phyloP scores from a whole-genome alignment of 2,329 filamentous ascomycete genomes.

The Kalaharituber pfeilii region DNA sequence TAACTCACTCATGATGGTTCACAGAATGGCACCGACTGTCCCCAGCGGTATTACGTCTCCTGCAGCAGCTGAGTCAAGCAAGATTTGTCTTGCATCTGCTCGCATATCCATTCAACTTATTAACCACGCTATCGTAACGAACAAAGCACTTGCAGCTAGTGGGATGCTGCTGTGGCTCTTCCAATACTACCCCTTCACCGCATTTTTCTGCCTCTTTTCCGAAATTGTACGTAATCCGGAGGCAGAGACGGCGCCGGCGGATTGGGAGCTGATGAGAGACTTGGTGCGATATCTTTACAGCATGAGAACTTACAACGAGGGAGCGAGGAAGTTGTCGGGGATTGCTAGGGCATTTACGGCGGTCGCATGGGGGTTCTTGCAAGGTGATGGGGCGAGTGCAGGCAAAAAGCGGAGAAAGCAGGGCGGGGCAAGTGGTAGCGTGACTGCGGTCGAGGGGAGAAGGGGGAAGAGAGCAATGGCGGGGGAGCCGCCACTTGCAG shows the following conservation, averaged over 20 bases:
- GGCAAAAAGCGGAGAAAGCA: neutral
- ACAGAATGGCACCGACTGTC: conserved; percentile 31
- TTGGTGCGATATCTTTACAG: neutral
- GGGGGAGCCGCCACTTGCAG: no score
- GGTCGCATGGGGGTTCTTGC: neutral
- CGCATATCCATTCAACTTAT: conserved; percentile 34
- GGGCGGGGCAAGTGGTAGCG: no score
- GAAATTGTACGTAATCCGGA: conserved; percentile 31
- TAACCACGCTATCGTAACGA: conserved; percentile 26
- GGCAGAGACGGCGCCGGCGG: neutral
- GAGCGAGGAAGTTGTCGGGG: neutral
- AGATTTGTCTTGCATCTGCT: conserved; percentile 35
- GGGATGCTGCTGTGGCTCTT: conserved; percentile 36
- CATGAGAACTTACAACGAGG: neutral
- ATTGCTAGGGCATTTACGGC: neutral
- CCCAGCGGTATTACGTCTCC: neutral
- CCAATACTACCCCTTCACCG: conserved; percentile 38
- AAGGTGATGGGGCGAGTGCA: neutral
- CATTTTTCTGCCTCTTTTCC: conserved; percentile 43
- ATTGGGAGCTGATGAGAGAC: neutral
- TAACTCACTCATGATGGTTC: conserved; percentile 36
- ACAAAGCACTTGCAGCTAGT: conserved; percentile 28
- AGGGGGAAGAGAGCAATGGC: no score
- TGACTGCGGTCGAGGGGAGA: no score
- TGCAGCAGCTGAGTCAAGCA: conserved; percentile 29